Evolutionary conservation across 2,329 filamentous ascomycete species (phyloP).

Genomic region (Amesomyces nigricolor): DNA sequence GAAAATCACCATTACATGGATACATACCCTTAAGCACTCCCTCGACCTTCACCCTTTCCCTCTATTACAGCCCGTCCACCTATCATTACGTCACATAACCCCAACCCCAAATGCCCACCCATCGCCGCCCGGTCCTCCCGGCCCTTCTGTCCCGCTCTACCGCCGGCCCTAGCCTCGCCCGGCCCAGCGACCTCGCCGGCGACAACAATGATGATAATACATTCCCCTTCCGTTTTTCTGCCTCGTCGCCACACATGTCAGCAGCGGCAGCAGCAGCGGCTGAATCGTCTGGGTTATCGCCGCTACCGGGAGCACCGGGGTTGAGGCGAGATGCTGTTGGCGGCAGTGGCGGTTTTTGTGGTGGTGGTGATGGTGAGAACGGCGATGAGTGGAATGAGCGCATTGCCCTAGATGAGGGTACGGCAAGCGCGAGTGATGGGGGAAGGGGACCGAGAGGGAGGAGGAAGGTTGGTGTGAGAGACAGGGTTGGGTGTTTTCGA

Average conservation of each 20-base stretch:
- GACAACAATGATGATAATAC: no score
- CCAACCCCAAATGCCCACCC: neutral
- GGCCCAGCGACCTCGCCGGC: no score
- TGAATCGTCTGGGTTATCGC: no score
- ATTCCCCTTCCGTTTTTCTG: neutral
- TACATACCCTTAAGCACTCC: no score
- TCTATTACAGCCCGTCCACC: no score
- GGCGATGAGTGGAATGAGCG: neutral
- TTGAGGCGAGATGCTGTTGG: neutral
- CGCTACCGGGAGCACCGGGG: neutral
- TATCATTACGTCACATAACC: no score
- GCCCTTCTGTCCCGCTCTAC: neutral
- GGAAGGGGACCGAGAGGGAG: neutral
- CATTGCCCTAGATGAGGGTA: neutral
- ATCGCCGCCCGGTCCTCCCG: neutral
- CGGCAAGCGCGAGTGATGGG: conserved; percentile 15
- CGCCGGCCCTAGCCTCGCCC: no score
- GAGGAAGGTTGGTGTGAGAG: conserved; percentile 38
- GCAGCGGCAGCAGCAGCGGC: neutral
- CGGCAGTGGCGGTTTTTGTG: no score
- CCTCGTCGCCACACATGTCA: neutral
- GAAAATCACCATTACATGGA: no score
- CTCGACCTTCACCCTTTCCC: no score
- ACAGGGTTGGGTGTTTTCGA: conserved; percentile 47
- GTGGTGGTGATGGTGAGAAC: no score